Percentiles rank a stretch among this genome's conserved stretches.
phyloP scores from a whole-genome alignment of 805 yeast species.

The Grigorovia jiainica region DNA sequence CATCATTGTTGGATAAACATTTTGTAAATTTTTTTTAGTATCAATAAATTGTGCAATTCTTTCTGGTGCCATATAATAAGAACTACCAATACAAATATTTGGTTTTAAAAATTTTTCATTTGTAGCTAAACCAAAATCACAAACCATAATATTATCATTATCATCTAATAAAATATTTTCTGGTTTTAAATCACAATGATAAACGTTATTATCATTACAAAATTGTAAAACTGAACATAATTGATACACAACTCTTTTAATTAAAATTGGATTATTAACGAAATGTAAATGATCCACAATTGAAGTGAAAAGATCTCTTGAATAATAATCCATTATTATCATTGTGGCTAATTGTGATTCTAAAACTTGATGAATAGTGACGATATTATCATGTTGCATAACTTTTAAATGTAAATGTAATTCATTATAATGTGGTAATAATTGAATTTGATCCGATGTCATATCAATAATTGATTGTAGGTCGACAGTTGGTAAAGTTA shows the following conservation, averaged over 20 bases:
- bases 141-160: slow-evolving; percentile 45
- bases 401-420: slow-evolving; percentile 65
- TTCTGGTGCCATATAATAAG: slow-evolving; percentile 92
- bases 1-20: slow-evolving; percentile 48
- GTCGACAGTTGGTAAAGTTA: slow-evolving; percentile 20
- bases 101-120: slow-evolving; percentile 46
- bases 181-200: slow-evolving; percentile 92
- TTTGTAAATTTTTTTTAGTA: slow-evolving; percentile 16
- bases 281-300: slow-evolving; percentile 71
- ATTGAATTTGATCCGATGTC: slow-evolving; percentile 28
- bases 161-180: slow-evolving; percentile 76
- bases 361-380: slow-evolving; percentile 64
- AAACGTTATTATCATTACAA: slow-evolving; percentile 76
- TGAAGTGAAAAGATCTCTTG: slow-evolving; percentile 78
- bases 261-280: slow-evolving; percentile 38
- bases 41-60: slow-evolving; percentile 32
- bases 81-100: slow-evolving; percentile 75
- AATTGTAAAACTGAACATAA: slow-evolving; percentile 73
- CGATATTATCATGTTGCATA: slow-evolving; percentile 69
- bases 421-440: slow-evolving; percentile 44
- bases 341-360: slow-evolving; percentile 49
- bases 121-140: slow-evolving; percentile 88
- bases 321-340: slow-evolving; percentile 77
- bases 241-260: slow-evolving; percentile 59
- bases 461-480: slow-evolving; percentile 22